phyloP scores from a whole-genome alignment of 2,329 filamentous ascomycete genomes.

The Phialemoniopsis sp. region DNA sequence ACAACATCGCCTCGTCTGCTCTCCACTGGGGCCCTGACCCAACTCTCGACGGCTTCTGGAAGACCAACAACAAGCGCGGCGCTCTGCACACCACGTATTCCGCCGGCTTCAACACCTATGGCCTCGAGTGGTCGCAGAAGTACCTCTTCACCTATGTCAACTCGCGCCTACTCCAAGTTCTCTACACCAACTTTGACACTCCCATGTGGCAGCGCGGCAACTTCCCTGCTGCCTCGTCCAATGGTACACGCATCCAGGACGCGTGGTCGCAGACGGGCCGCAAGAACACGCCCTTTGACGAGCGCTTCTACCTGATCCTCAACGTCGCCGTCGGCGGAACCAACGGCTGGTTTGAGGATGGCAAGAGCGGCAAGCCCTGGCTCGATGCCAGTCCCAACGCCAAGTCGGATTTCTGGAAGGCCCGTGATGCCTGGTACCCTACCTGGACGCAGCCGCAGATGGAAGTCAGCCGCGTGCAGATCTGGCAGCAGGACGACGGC shows the following conservation, averaged over 20 bases:
- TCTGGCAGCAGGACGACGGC: slow-evolving; percentile 67
- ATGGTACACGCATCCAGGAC: slow-evolving; percentile 61
- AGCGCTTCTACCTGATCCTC: slow-evolving; percentile 71
- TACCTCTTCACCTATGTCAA: slow-evolving; percentile 87
- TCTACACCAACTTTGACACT: slow-evolving; percentile 71
- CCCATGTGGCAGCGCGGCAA: slow-evolving; percentile 65
- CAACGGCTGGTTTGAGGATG: slow-evolving; percentile 82
- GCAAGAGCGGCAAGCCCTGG: slow-evolving; percentile 72
- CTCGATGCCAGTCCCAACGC: slow-evolving; percentile 63
- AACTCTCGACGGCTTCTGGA: slow-evolving; percentile 76
- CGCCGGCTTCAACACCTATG: slow-evolving; percentile 68
- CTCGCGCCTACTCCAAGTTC: slow-evolving; percentile 72
- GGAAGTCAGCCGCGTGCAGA: slow-evolving; percentile 65
- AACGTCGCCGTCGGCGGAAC: slow-evolving; percentile 74
- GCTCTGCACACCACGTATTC: slow-evolving; percentile 74
- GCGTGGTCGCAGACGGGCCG: slow-evolving; percentile 60
- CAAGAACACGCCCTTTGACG: slow-evolving; percentile 68
- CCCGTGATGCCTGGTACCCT: slow-evolving; percentile 59
- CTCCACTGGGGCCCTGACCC: slow-evolving; percentile 78
- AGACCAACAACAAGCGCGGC: slow-evolving; percentile 72
- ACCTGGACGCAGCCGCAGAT: slow-evolving; percentile 69
- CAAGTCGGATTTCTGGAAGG: slow-evolving; percentile 73
- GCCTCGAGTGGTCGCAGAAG: slow-evolving; percentile 82
- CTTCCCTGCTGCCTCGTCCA: slow-evolving; percentile 59
- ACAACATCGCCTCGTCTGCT: slow-evolving; percentile 74